Conservation (phyloP, 495 filamentous ascomycete genomes). For the Lophium mytilinum region DNA sequence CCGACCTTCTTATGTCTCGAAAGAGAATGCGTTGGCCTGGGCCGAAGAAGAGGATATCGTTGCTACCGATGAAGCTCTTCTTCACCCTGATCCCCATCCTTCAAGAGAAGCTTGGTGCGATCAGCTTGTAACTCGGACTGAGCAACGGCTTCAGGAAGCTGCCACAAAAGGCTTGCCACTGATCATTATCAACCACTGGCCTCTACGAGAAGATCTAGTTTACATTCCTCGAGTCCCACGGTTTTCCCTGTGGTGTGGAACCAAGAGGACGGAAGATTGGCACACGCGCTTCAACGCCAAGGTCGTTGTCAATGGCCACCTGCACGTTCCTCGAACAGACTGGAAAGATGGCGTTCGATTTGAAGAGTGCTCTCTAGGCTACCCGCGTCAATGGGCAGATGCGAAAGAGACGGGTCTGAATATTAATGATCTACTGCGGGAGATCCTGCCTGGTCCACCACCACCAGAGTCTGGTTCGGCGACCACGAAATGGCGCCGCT, state of each 20-base stretch:
- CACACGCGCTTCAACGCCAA: constrained; percentile 32
- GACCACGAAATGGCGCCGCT: constrained; percentile 19
- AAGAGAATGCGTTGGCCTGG: constrained; percentile 31
- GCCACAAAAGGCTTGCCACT: constrained; percentile 23
- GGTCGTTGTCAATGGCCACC: constrained; percentile 35
- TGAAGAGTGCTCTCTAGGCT: constrained; percentile 33
- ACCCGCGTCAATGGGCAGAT: constrained; percentile 36
- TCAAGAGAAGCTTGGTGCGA: constrained; percentile 34
- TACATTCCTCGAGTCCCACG: constrained; percentile 30
- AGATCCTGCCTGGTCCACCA: constrained; percentile 34
- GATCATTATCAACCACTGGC: constrained; percentile 35
- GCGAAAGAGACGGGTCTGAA: constrained; percentile 29
- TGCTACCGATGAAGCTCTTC: constrained; percentile 33
- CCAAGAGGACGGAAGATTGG: constrained; percentile 36
- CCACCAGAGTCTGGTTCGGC: constrained; percentile 7
- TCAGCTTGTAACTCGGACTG: constrained; percentile 22
- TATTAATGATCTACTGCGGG: constrained; percentile 32
- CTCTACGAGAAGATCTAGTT: constrained; percentile 33
- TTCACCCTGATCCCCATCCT: constrained; percentile 31
- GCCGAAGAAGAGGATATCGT: constrained; percentile 32
- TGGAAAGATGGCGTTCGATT: constrained; percentile 34
- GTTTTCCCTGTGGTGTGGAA: constrained; percentile 36
- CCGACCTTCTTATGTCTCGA: constrained; percentile 28
- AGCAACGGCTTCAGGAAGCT: constrained; percentile 26
- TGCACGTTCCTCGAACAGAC: constrained; percentile 35